Conservation (phyloP, 768 basidiomycete genomes). For the Suillus bovinus region DNA sequence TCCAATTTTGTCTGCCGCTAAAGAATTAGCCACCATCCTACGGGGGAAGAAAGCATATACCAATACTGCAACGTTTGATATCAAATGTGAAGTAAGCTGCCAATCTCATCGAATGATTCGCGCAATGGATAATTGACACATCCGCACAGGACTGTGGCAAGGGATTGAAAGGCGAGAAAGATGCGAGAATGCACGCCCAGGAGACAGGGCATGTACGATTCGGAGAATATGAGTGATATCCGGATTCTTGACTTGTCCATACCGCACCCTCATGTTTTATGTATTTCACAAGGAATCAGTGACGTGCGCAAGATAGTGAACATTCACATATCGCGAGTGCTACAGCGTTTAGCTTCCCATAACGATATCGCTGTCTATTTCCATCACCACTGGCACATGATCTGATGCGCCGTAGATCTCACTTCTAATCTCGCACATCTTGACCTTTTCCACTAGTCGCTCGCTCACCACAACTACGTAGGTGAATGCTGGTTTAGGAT, state of each 20-base stretch:
- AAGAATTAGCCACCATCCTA: slow-evolving; percentile 70
- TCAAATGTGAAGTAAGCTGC: slow-evolving; percentile 77
- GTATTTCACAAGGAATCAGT: background rate
- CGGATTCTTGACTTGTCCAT: background rate
- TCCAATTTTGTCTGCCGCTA: slow-evolving; percentile 60
- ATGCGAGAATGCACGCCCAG: slow-evolving; percentile 83
- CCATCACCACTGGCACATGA: slow-evolving; percentile 80
- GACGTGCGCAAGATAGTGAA: background rate
- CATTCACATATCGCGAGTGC: background rate
- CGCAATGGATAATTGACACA: slow-evolving; percentile 9
- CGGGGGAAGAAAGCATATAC: slow-evolving; percentile 83
- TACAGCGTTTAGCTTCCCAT: slow-evolving; percentile 12
- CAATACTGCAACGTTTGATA: slow-evolving; percentile 88
- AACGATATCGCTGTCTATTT: slow-evolving; percentile 53
- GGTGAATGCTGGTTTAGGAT: slow-evolving; percentile 1
- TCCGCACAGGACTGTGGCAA: slow-evolving; percentile 66
- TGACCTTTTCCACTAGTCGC: slow-evolving; percentile 60
- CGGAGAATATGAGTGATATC: slow-evolving; percentile 66
- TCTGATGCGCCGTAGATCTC: slow-evolving; percentile 89
- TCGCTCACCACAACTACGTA: slow-evolving; percentile 72
- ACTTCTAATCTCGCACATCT: slow-evolving; percentile 82
- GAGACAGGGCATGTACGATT: slow-evolving; percentile 85
- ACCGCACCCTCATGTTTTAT: background rate
- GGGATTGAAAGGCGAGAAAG: slow-evolving; percentile 93
- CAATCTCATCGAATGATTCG: slow-evolving; percentile 5